Evolutionary conservation across 139 green algal species (phyloP).

Genomic region (Yamagishiella unicocca): DNA sequence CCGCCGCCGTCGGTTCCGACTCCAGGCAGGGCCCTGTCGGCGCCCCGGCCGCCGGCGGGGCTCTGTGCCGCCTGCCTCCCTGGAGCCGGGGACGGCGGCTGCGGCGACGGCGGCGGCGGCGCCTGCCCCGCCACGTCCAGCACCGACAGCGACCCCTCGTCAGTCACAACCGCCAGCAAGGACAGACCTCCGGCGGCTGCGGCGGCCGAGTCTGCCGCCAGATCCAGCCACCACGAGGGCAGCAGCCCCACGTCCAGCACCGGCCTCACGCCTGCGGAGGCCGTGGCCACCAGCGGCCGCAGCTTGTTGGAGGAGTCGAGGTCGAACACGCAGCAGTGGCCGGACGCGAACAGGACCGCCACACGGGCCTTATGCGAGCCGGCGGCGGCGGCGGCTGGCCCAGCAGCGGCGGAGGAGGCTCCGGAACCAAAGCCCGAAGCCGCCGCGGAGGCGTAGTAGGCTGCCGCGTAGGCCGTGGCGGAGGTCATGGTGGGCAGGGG

Average conservation of each 20-base stretch:
- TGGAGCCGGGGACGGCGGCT: background rate
- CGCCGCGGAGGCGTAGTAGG: no score
- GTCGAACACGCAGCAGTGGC: conserved; percentile 77
- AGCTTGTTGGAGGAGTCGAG: conserved; percentile 63
- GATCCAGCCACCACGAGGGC: conserved; percentile 54
- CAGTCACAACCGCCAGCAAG: conserved; percentile 45
- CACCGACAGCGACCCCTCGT: conserved; percentile 49
- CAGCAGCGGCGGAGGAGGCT: background rate
- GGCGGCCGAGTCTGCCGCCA: background rate
- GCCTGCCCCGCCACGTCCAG: background rate
- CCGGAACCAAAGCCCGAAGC: no score
- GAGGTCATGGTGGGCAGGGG: no score
- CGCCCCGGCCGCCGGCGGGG: background rate
- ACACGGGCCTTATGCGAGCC: conserved; percentile 52
- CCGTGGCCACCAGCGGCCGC: conserved; percentile 3
- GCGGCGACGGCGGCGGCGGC: background rate
- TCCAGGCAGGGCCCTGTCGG: background rate
- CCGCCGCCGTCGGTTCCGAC: background rate
- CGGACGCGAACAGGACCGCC: conserved; percentile 70
- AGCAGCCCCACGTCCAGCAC: conserved; percentile 75
- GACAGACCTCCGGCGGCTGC: conserved; percentile 51
- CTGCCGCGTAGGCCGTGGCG: no score
- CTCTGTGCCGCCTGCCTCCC: background rate
- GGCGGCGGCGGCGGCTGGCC: background rate
- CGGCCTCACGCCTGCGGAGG: conserved; percentile 50